A percentile compares a stretch with the other conserved stretches of the same genome.
phyloP scores from a whole-genome alignment of 2,329 filamentous ascomycete species.

The Sclerotinia sclerotiorum region DNA sequence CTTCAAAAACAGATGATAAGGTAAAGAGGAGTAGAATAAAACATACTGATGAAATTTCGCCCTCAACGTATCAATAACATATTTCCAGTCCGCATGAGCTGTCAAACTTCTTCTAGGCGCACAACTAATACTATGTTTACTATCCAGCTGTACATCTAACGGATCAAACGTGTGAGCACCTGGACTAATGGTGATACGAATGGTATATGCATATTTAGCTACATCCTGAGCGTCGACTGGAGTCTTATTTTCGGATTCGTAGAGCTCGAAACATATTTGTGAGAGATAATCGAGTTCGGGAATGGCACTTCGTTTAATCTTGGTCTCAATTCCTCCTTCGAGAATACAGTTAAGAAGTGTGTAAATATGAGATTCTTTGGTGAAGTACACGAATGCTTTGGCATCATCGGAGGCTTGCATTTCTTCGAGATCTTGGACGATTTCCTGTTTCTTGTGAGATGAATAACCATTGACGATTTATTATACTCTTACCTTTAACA shows the following conservation, averaged over 20 bases:
- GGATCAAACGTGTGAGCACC: constrained; percentile 97
- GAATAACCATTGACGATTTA: not conserved
- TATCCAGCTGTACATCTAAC: constrained; percentile 92
- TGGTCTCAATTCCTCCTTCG: constrained; percentile 93
- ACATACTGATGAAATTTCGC: constrained; percentile 92
- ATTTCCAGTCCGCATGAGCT: constrained; percentile 90
- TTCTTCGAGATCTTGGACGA: constrained; percentile 94
- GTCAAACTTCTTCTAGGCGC: constrained; percentile 88
- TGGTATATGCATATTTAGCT: constrained; percentile 78
- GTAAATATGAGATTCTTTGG: constrained; percentile 98
- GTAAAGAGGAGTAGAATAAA: not conserved
- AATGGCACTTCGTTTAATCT: constrained; percentile 92
- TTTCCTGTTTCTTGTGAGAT: constrained; percentile 59
- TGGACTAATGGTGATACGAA: constrained; percentile 92
- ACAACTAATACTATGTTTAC: constrained; percentile 92
- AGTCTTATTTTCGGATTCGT: constrained; percentile 77
- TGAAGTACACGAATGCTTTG: constrained; percentile 98
- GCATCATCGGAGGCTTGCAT: constrained; percentile 93
- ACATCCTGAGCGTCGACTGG: constrained; percentile 37
- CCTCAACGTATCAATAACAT: constrained; percentile 91
- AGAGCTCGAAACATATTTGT: constrained; percentile 97
- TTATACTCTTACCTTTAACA: constrained; percentile 57
- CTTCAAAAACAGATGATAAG: not conserved
- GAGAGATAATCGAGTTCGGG: constrained; percentile 96
- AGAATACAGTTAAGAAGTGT: constrained; percentile 97